These are phyloP conservation scores for Syzygium malaccense DNA, from an alignment of 441 rosid genomes.

Conservation along the genomic window DNA sequence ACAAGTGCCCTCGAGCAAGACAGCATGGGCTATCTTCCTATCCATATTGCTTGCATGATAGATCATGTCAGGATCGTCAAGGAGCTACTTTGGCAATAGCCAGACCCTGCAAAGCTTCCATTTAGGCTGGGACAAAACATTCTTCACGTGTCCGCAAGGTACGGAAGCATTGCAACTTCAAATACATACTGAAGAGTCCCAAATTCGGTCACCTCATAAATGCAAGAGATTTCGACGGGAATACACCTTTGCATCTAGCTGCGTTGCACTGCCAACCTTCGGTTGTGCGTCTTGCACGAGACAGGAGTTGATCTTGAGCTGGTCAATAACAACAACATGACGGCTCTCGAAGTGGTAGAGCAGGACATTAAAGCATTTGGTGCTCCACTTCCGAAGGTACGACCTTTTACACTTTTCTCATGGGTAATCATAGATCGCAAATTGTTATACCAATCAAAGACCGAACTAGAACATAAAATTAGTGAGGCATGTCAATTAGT, in stretches of 20 bases:
- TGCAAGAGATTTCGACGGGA: neutral
- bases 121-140: neutral
- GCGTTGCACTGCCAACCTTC: neutral
- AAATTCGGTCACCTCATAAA: neutral
- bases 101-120: accelerated
- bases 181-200: accelerated
- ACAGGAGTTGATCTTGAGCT: accelerated
- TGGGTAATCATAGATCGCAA: neutral
- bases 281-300: neutral
- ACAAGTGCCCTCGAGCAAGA: neutral
- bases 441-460: too few species aligned
- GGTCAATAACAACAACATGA: neutral
- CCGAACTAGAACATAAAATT: neutral
- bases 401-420: neutral
- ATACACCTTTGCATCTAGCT: neutral
- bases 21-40: neutral
- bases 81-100: neutral
- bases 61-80: accelerated
- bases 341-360: neutral
- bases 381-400: accelerated
- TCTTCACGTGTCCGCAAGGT: neutral
- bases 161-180: accelerated
- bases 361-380: neutral
- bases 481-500: neutral
- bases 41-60: neutral